Conservation (phyloP, 805 yeast species). For the Pichia rugopelliculosa region DNA sequence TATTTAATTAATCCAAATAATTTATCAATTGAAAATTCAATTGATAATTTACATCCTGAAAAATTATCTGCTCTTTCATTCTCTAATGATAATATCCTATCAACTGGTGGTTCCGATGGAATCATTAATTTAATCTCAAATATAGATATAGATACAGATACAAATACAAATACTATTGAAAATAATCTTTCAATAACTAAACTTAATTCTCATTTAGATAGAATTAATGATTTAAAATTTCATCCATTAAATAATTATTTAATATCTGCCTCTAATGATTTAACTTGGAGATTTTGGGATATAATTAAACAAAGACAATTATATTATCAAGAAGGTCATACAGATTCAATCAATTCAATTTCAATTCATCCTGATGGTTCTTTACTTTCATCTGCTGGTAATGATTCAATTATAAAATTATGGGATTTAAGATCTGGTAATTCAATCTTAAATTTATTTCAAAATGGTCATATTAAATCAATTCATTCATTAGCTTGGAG, state of each 20-base stretch:
- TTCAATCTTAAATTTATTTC: slow-evolving; percentile 42
- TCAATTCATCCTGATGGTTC: slow-evolving; percentile 74
- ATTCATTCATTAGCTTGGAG: slow-evolving; percentile 71
- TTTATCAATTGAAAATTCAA: slow-evolving; percentile 27
- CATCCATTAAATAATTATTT: slow-evolving; percentile 57
- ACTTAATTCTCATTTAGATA: slow-evolving; percentile 38
- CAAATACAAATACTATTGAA: background rate
- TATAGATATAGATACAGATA: background rate
- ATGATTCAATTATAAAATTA: slow-evolving; percentile 61
- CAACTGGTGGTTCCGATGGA: slow-evolving; percentile 43
- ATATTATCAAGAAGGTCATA: slow-evolving; percentile 78
- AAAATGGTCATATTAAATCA: slow-evolving; percentile 59
- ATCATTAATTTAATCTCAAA: slow-evolving; percentile 20
- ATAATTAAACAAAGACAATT: slow-evolving; percentile 40
- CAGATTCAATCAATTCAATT: slow-evolving; percentile 58
- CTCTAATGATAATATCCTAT: slow-evolving; percentile 15
- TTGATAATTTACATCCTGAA: slow-evolving; percentile 40
- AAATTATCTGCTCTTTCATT: slow-evolving; percentile 53
- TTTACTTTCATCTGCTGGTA: slow-evolving; percentile 66
- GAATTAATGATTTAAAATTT: slow-evolving; percentile 54
- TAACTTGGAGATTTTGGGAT: slow-evolving; percentile 90
- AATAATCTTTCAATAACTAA: background rate
- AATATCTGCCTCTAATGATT: slow-evolving; percentile 73
- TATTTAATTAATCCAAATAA: slow-evolving; percentile 36
- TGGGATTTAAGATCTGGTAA: slow-evolving; percentile 88